Base-by-base conservation (phyloP, 2,329 filamentous ascomycete species). In the Aschersonia sp. region DNA sequence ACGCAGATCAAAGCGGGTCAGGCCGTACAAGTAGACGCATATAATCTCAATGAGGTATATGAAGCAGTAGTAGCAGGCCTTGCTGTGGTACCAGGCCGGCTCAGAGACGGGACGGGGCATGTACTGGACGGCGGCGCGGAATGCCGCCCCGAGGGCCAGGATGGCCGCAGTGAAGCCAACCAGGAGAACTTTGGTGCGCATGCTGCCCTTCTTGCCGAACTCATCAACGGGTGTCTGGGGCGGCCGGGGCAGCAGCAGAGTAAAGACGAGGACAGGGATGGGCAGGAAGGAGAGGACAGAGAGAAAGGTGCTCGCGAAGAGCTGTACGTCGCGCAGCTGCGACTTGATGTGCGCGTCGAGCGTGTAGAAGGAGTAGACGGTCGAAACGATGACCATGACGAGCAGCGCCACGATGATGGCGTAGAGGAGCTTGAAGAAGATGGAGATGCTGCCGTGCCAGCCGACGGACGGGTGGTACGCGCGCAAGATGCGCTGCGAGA, bases 1-100 rank as follows among this genome's bases (percentile, higher is more conserved):
- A 42, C 85, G 76, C 51, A 73, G 71, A 60, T 94, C 88, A 51
- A 92, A 79, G 33, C 87, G 75, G 22, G 73, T 63, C 12, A 83
- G 57, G 0, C 81, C 72, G 63, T 85, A 90, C 7, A 81, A 65
- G 47, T 72, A 74, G 5, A 90, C 72, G 39, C 87, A 78, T 30
- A 83, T 58, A 41, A 89, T 67, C 63, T 94, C 88, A 39, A 89
- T 70, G 12, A 68, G 68, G 58, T 85, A 94, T 65, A 86, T 85
- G 68, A 92, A 85, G 58, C 79, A 66, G 67, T 92, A 94, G 68
- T 87, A 94, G 56, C 76, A 78, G 2, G 79, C 75, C 60, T 82
- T 85, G 57, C 68, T 68, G 56, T 87, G 75, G 60, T 81, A 90
- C 74, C 81, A 85, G 5, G 80, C 81, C 2, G 84, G 79, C 49